Percentiles rank a stretch among this genome's conserved stretches.
Conservation (phyloP, 768 basidiomycete genomes). For the Basidioascus undulatus region DNA sequence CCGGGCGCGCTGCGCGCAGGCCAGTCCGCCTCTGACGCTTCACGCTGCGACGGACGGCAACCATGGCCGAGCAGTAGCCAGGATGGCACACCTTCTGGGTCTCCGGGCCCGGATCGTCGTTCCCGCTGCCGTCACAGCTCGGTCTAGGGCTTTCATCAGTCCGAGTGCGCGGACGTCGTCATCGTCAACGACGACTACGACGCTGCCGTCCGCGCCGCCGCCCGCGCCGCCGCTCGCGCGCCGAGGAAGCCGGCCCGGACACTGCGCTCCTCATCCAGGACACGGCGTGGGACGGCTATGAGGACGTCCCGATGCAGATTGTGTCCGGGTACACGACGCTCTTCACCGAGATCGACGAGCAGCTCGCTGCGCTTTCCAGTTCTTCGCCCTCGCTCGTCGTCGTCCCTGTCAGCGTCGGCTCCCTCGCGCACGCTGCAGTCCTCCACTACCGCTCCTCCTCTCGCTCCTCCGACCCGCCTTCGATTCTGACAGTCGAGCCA, state of each 20-base stretch:
- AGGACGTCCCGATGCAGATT: background rate
- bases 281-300: background rate
- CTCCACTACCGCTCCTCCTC: background rate
- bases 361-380: background rate
- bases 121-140: background rate
- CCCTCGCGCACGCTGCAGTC: conserved; percentile 3
- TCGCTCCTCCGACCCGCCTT: background rate
- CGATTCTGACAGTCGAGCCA: background rate
- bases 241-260: background rate
- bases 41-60: conserved; percentile 4
- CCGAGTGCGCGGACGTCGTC: background rate
- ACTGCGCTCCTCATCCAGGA: conserved; percentile 2
- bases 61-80: conserved; percentile 4
- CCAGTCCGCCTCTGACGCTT: too few relatives aligned
- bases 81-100: background rate
- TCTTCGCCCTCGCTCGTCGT: background rate
- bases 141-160: background rate
- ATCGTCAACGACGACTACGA: conserved; percentile 3
- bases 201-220: background rate
- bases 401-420: conserved; percentile 1
- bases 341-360: conserved; percentile 1
- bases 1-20: too few relatives aligned
- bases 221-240: too few relatives aligned
- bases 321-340: conserved; percentile 4
- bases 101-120: background rate